Base-by-base conservation (phyloP, 805 yeast species). In the Zygosaccharomyces siamensis region DNA sequence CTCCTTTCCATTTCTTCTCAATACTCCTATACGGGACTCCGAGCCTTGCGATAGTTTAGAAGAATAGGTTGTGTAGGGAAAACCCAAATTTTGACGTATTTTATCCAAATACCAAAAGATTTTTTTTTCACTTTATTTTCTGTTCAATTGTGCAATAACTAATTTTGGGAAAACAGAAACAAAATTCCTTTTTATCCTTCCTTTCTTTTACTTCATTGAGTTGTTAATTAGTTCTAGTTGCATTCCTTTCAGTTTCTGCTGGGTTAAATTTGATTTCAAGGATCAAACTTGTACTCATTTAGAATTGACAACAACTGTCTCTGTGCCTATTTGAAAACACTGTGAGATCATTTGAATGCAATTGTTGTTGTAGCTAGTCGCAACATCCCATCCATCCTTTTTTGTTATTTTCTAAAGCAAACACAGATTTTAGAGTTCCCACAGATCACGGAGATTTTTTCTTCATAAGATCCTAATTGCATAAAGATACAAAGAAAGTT, bases 111-210 rank as follows among this genome's bases (percentile, higher is more conserved):
- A 23, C 28, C 16, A 44, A 45, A 20, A 31, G 14, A 14, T 20
- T 12, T 14, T 32, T 20, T 12, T 14, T 32, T 36, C 14, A 31
- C 10, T 32, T 11, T 21, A 20, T 42, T 32, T 42, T 36, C 21
- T 20, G 12, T 11, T 45, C 30, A 18, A 24, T 20, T 24, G 27
- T 43, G 43, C 26, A 31, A 41, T 49, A 45, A 20, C 59, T 54
- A 40, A 41, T 48, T 55, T 45, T 35, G 59, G 59, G 57, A 53
- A 55, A 55, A 55, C 47, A 47, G 54, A 50, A 55, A 55, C 55
- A 55, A 51, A 38, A 33, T 21, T 43, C 43, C 39, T 36, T 39
- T 40, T 37, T 18, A 3, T 41, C 36, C 27, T 14, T 41, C 21
- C 33, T 10, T 16, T 41, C 18, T 28, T 41, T 41, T 41, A 20